Percentiles rank a stretch among this genome's conserved stretches.
These are phyloP conservation scores for Corinectria fuckeliana DNA, from an alignment of 2,329 filamentous ascomycete genomes.

Conservation along the genomic window DNA sequence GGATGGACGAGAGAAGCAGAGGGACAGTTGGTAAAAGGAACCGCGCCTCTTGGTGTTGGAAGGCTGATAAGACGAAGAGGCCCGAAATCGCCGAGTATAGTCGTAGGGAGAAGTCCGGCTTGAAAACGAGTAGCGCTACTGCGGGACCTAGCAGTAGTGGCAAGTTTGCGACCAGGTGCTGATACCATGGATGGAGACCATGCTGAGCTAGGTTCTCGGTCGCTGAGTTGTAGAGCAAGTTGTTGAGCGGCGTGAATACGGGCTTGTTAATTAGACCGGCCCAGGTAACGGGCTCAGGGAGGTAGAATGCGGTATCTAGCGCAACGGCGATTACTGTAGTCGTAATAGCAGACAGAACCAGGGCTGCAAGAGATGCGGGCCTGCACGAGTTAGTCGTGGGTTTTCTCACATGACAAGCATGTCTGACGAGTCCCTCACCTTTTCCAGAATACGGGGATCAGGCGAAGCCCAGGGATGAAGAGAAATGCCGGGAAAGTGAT, in stretches of 20 bases:
- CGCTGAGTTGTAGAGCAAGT: constrained; percentile 76
- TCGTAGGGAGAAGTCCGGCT: constrained; percentile 64
- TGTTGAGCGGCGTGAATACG: constrained; percentile 79
- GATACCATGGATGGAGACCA: constrained; percentile 80
- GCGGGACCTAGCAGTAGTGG: constrained; percentile 75
- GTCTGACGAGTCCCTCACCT: constrained; percentile 64
- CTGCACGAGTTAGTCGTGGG: constrained; percentile 45
- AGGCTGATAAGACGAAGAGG: constrained; percentile 72
- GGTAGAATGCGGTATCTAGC: constrained; percentile 87
- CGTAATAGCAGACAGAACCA: constrained; percentile 68
- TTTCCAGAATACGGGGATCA: constrained; percentile 84
- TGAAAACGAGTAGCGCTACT: constrained; percentile 63
- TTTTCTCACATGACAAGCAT: constrained; percentile 17
- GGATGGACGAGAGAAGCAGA: constrained; percentile 76
- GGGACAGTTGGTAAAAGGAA: constrained; percentile 80
- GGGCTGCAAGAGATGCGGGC: constrained; percentile 66
- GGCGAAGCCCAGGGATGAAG: constrained; percentile 78
- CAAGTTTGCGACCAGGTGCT: constrained; percentile 75
- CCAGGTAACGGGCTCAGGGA: constrained; percentile 67
- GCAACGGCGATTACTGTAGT: constrained; percentile 77
- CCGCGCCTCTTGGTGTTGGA: constrained; percentile 81
- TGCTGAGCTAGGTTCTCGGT: constrained; percentile 75
- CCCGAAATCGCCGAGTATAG: constrained; percentile 79
- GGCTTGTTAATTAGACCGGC: constrained; percentile 68
- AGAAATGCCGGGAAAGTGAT: constrained; percentile 97